Base-by-base conservation (phyloP, 83 land plant species). In the Diphasiastrum complanatum region DNA sequence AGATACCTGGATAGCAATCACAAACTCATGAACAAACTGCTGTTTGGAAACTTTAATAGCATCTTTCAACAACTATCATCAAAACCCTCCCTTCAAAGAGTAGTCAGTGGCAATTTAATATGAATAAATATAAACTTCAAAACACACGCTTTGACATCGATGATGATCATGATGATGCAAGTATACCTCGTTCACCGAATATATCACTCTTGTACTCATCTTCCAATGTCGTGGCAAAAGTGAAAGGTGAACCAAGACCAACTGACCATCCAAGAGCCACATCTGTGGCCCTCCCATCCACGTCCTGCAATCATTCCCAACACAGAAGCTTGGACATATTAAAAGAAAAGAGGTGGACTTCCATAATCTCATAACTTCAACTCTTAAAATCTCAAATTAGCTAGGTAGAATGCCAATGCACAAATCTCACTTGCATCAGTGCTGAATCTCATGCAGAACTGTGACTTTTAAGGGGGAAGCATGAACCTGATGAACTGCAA, bases 141-240 rank as follows among this genome's bases (percentile, higher is more conserved):
- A n/a, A n/a, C n/a, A n/a, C n/a, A n/a, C n/a, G n/a, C n/a, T n/a
- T n/a, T n/a, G n/a, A 66, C 25, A 41, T 30, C 8, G 27, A 18
- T 3, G 41, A 38, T 41, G 28, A 12, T 5, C 59, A 43, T 4
- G 18, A 19, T 19, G 19, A 51, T 11, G 32, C 16, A 45, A 6
- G 53, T 72, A 66, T 45, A 87, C 95, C 95, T 43, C 97, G 70
- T 69, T 91, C 97, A 41, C 95, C 97, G 61, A 76, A 91, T 26
- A 91, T 91, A 66, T 91, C 97, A 78, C 95, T 91, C 77, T 76
- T 92, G 82, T 87, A 91, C 66, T 91, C 97, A 64, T 87, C 87
- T 80, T 85, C 95, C 30, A 87, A 60, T 1, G 97, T 87, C 25
- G 97, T 91, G 5, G 76, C 97, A 78, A 87, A 91, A 20, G 97